Evolutionary conservation across 2,329 filamentous ascomycete genomes (phyloP).

Genomic region (Didymella sp.): DNA sequence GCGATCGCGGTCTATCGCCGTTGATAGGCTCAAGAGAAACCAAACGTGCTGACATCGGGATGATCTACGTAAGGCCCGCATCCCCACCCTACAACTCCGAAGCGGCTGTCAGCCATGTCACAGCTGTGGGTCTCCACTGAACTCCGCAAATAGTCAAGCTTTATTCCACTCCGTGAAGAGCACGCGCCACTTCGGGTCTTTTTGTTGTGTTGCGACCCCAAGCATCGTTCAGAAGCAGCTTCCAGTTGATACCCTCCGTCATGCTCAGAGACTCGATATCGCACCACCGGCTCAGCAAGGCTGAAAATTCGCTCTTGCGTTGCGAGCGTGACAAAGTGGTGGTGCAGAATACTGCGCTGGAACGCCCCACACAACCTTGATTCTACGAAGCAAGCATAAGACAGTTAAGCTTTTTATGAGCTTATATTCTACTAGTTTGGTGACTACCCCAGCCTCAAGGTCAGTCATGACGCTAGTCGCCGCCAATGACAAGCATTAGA

Average conservation of each 20-base stretch:
- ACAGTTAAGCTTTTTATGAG: neutral
- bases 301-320: neutral
- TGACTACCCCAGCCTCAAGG: neutral
- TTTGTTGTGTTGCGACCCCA: neutral
- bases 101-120: neutral
- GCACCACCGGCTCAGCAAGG: neutral
- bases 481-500: neutral
- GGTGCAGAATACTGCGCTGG: neutral
- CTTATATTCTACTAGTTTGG: neutral
- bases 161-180: neutral
- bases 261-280: neutral
- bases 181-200: neutral
- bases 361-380: neutral
- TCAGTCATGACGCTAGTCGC: neutral
- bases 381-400: conserved; percentile 1
- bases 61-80: conserved; percentile 6
- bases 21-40: neutral
- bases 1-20: no score
- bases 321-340: neutral
- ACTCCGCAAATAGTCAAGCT: conserved; percentile 4
- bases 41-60: neutral
- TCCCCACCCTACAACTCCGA: conserved; percentile 12
- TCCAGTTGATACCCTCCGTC: neutral
- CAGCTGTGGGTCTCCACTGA: conserved; percentile 7
- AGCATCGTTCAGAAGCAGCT: neutral